Base-by-base conservation (phyloP, 257 asterid genomes). In the Przewalskia tangutica region DNA sequence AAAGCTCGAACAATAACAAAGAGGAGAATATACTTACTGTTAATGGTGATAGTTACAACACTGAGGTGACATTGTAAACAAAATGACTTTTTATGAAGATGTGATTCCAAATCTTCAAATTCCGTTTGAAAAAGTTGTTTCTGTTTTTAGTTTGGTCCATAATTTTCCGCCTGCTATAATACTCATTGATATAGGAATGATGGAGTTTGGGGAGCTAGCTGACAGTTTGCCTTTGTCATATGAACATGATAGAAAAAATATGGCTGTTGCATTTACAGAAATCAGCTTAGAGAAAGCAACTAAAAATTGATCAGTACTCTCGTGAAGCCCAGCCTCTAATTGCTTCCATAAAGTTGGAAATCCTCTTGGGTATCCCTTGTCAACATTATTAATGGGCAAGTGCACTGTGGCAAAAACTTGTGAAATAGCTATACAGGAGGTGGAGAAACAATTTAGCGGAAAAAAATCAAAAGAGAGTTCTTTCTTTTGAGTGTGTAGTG, bases 11-110 rank as follows among this genome's bases (percentile, higher is more conserved):
- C 77, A 81, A 59, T 44, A 80, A 84, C 50, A 84, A 66, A 65
- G 67, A 82, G 71, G 75, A 77, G 79, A 82, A 6, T 77, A 7
- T 73, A 20, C 77, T 13, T 63, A 81, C 64, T 16, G 73, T 84
- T 9, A 86, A 50, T 67, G 77, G 58, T 83, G 67, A 77, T 58
- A 59, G 38, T 62, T 10, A 38, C 67, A 60, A 60, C 12, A 60
- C 2, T 60, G 67, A 23, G 67, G 12, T 60, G 67, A 60, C 67
- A 62, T 10, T 62, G 67, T 27, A 62, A 62, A 60, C 38, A 60
- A 20, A 60, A 23, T 62, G 67, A 23, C 38, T 62, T 62, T 62
- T 23, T 62, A 62, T 0, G 17, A 60, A 62, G 67, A 62, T 62
- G 40, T 62, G 67, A 23, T 62, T 62, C 40, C 40, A 62, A 62